phyloP scores from a whole-genome alignment of 441 rosid genomes.

The Kokia cookei region DNA sequence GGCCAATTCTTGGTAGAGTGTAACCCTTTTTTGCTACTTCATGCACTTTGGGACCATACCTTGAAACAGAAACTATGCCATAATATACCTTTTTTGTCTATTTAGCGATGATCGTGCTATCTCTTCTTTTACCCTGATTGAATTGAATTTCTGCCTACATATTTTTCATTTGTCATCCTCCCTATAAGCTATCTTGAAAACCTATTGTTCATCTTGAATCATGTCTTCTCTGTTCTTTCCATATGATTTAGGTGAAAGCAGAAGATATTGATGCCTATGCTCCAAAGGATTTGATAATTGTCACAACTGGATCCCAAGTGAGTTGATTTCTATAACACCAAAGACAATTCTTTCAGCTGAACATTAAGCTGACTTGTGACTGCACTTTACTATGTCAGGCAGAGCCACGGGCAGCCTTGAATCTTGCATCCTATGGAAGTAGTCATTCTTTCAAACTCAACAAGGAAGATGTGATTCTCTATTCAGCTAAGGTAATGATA shows the following conservation, averaged over 20 bases:
- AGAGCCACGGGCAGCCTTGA: conserved; percentile 96
- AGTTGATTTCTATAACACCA: conserved; percentile 25
- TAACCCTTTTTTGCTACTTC: background rate
- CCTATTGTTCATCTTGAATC: background rate
- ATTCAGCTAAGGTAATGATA: conserved; percentile 80
- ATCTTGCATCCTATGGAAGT: conserved; percentile 92
- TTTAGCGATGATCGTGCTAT: background rate
- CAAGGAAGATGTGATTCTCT: conserved; percentile 80
- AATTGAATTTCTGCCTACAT: background rate
- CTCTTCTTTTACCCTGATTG: conserved; percentile 3
- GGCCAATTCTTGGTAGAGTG: background rate
- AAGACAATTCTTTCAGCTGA: background rate
- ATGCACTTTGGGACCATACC: background rate
- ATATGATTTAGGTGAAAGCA: conserved; percentile 55
- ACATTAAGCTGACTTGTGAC: conserved; percentile 24
- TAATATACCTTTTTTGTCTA: background rate
- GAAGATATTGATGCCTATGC: conserved; percentile 95
- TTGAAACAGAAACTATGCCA: background rate
- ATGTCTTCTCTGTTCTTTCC: conserved; percentile 3
- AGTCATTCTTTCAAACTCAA: conserved; percentile 81
- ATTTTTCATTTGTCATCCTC: background rate
- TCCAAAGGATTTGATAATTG: conserved; percentile 89
- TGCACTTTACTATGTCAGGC: conserved; percentile 56
- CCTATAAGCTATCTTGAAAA: background rate
- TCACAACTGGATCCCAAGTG: conserved; percentile 97